A percentile compares a stretch with the other conserved stretches of the same genome.
Evolutionary conservation across 2,329 filamentous ascomycete genomes (phyloP).

Genomic region (Aspergillus piperis): DNA sequence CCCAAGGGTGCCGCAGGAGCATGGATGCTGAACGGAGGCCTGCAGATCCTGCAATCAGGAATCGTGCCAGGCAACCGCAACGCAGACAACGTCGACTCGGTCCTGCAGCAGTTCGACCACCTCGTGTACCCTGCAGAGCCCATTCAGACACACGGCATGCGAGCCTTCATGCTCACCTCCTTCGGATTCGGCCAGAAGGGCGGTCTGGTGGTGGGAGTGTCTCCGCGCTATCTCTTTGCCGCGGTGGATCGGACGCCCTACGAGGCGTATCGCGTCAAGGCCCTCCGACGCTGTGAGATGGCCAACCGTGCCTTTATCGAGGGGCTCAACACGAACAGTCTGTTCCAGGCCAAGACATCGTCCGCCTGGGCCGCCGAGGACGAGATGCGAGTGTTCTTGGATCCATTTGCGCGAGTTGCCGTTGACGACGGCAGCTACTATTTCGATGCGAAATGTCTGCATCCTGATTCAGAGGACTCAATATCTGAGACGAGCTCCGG

Average conservation of each 20-base stretch:
- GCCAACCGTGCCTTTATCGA: background rate
- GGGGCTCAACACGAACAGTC: background rate
- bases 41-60: constrained; percentile 89
- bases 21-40: constrained; percentile 97
- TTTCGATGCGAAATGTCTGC: background rate
- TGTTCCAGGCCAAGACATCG: background rate
- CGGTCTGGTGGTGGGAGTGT: background rate
- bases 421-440: background rate
- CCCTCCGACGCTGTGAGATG: background rate
- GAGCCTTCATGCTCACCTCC: background rate
- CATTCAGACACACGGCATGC: background rate
- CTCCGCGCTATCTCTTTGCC: background rate
- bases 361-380: background rate
- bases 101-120: constrained; percentile 93
- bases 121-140: background rate
- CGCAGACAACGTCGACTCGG: constrained; percentile 88
- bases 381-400: background rate
- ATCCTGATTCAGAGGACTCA: background rate
- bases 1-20: constrained; percentile 96
- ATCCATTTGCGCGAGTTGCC: background rate
- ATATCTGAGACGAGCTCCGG: background rate
- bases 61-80: constrained; percentile 93
- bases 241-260: background rate
- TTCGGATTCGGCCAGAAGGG: constrained; percentile 6
- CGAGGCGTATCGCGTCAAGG: background rate